Base-by-base conservation (phyloP, 352 stramenopile genomes). In the Phytophthora meadii region DNA sequence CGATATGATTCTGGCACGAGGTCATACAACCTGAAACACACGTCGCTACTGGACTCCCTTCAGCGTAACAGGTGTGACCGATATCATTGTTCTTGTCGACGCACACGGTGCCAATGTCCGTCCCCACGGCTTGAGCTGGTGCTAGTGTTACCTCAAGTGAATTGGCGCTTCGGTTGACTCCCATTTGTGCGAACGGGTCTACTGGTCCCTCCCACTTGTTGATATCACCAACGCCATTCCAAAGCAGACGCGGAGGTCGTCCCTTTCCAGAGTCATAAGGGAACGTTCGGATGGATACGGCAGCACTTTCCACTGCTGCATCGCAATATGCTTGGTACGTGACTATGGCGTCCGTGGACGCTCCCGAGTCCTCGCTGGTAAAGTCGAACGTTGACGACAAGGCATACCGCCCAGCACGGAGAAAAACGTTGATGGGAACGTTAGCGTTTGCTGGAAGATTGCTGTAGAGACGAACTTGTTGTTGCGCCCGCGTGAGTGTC, bases 251-350 rank as follows among this genome's bases (percentile, higher is more conserved):
- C 12, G 79, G 81, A 6, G 77, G 74, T 9, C 71, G 72, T 4
- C 59, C n/a, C 27, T 70, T 30, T 2, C 76, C 55, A 22, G 68
- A 73, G 1, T 47, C 48, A 70, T 92, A 90, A 32, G 85, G 81
- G 34, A 86, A 93, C 11, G 50, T 49, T 17, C 80, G 54, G 0
- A 71, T 32, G 0, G 82, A 84, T 5, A 74, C 75, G 3, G 70
- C 64, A 1, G 68, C 68, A 1, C 57, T 60, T 41, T 82, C 75
- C 11, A 68, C 51, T 2, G 32, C 48, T 15, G 77, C 36, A n/a
- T 90, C 69, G 46, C 85, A 93, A 60, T 84, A 93, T 12, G 85
- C 79, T 62, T 91, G 77, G 54, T 91, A 93, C 34, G 82, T 88
- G 49, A 93, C 74, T 1, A 58, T 54, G 0, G 76, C 61, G 1